Conservation (phyloP, 495 filamentous ascomycete genomes). For the Hypoxylon trugodes region DNA sequence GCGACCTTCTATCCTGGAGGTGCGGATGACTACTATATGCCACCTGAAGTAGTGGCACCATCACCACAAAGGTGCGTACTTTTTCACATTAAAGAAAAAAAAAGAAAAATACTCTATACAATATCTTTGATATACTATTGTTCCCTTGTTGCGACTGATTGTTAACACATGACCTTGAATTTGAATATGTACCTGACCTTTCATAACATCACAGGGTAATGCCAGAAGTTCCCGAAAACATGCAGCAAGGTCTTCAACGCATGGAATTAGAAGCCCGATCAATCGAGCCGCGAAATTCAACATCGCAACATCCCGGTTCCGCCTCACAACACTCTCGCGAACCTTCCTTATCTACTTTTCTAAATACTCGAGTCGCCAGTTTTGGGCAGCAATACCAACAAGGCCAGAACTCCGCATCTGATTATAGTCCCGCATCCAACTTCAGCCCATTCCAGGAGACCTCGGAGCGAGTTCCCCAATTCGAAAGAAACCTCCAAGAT, state of each 20-base stretch:
- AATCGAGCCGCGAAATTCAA: conserved; percentile 48
- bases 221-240: conserved; percentile 73
- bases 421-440: conserved; percentile 48
- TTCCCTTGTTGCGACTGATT: conserved; percentile 29
- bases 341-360: conserved; percentile 42
- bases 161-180: conserved; percentile 17
- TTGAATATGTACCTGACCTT: conserved; percentile 13
- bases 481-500: conserved; percentile 38
- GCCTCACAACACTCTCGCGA: conserved; percentile 47
- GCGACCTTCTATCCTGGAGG: conserved; percentile 93
- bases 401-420: conserved; percentile 27
- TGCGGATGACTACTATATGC: conserved; percentile 86
- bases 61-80: conserved; percentile 84
- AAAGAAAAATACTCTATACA: no score
- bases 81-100: no score
- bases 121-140: no score
- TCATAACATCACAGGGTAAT: conserved; percentile 55
- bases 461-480: conserved; percentile 27
- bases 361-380: conserved; percentile 40
- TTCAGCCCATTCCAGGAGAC: conserved; percentile 54
- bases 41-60: conserved; percentile 68
- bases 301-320: conserved; percentile 30
- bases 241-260: conserved; percentile 89
- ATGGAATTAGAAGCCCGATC: conserved; percentile 81
- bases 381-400: conserved; percentile 46